Evolutionary conservation across 805 yeast species (phyloP).

Genomic region (Komagataella mondaviorum): DNA sequence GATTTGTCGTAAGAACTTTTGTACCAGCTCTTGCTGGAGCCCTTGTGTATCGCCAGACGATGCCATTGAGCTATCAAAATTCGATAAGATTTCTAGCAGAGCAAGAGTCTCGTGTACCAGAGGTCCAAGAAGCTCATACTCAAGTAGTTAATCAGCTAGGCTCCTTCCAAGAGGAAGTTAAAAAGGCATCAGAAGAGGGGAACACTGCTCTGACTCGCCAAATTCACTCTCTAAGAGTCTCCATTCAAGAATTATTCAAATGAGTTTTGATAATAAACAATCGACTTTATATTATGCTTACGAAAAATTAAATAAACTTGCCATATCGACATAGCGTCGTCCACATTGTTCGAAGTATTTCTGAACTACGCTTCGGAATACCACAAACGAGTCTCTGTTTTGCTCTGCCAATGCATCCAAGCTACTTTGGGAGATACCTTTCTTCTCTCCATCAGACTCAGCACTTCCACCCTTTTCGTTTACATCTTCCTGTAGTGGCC

Average conservation of each 20-base stretch:
- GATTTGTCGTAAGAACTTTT: conserved; percentile 34
- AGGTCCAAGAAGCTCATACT: conserved; percentile 14
- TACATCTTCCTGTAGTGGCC: conserved; percentile 25
- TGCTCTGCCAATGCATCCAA: conserved; percentile 69
- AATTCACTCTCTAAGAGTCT: not conserved
- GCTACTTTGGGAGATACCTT: conserved; percentile 30
- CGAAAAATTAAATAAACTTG: conserved; percentile 60
- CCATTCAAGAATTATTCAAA: not conserved
- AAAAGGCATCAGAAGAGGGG: not conserved
- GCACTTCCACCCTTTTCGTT: conserved; percentile 7
- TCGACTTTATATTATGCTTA: not conserved
- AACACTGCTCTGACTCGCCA: not conserved
- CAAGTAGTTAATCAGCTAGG: conserved; percentile 2
- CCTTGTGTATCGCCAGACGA: conserved; percentile 25
- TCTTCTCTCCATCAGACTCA: not conserved
- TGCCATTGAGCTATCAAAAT: conserved; percentile 35
- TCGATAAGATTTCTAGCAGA: conserved; percentile 12
- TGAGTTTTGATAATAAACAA: not conserved
- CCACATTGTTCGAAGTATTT: conserved; percentile 75
- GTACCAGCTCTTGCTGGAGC: conserved; percentile 38
- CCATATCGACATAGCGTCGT: conserved; percentile 80
- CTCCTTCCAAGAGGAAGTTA: not conserved
- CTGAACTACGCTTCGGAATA: conserved; percentile 44
- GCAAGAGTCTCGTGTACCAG: conserved; percentile 23
- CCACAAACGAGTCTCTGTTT: conserved; percentile 47